Conservation (phyloP, 768 basidiomycete species). For the Cubamyces sp. region DNA sequence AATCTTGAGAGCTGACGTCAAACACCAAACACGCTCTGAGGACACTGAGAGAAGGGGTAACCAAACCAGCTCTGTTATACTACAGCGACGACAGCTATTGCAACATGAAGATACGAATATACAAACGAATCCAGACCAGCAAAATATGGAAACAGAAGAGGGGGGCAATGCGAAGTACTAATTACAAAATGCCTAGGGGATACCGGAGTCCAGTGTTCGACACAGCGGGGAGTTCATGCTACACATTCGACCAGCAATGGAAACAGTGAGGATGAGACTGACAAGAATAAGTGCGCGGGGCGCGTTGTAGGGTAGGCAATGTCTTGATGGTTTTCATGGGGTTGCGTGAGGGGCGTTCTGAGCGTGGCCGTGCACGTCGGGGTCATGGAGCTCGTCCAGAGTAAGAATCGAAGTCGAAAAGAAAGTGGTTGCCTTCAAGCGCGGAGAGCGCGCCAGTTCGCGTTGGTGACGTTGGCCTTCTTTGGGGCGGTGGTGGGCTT, state of each 20-base stretch:
- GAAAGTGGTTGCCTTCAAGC: conserved; percentile 38
- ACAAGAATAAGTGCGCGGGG: conserved; percentile 20
- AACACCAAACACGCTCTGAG: too few species aligned
- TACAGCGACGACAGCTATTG: conserved; percentile 26
- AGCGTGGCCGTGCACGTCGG: conserved; percentile 22
- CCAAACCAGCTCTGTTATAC: conserved; percentile 35
- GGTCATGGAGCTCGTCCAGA: conserved; percentile 30
- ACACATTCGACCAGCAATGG: conserved; percentile 32
- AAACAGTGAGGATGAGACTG: conserved; percentile 22
- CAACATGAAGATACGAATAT: conserved; percentile 28
- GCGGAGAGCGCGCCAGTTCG: conserved; percentile 64
- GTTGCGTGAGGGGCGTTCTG: conserved; percentile 28
- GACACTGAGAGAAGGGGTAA: background rate
- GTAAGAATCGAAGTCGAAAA: conserved; percentile 21
- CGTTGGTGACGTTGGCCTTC: conserved; percentile 27
- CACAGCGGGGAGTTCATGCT: conserved; percentile 30
- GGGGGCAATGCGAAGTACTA: conserved; percentile 25
- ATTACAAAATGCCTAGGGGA: conserved; percentile 34
- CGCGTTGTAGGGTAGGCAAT: conserved; percentile 20
- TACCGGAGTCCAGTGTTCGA: conserved; percentile 32
- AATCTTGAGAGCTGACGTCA: background rate
- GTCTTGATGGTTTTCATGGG: conserved; percentile 23
- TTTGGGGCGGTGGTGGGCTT: conserved; percentile 35
- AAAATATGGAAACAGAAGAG: conserved; percentile 24
- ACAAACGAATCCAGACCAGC: conserved; percentile 24